A percentile compares a stretch with the other conserved stretches of the same genome.
Conservation (phyloP, 768 basidiomycete genomes). For the Phylloporus rhodoxanthus region DNA sequence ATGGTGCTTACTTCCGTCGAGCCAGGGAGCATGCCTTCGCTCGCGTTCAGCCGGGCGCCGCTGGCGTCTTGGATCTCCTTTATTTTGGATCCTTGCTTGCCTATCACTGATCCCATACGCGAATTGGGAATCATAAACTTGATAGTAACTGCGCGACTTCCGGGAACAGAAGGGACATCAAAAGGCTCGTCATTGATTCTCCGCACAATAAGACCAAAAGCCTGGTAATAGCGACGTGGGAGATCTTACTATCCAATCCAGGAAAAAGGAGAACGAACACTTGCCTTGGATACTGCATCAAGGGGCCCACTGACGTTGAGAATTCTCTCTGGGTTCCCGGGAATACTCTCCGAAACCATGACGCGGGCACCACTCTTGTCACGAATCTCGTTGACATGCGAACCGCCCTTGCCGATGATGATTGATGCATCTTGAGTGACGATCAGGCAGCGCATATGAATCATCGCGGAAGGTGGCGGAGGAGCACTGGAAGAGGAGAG, state of each 20-base stretch:
- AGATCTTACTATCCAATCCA: not conserved
- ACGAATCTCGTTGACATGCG: slow-evolving; percentile 96
- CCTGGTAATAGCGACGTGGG: slow-evolving; percentile 42
- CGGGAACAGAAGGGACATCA: slow-evolving; percentile 94
- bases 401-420: slow-evolving; percentile 94
- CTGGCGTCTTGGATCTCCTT: slow-evolving; percentile 99
- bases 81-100: slow-evolving; percentile 95
- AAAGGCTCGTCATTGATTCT: slow-evolving; percentile 99
- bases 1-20: slow-evolving; percentile 82
- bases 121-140: slow-evolving; percentile 99
- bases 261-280: slow-evolving; percentile 16
- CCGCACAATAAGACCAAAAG: slow-evolving; percentile 96
- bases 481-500: slow-evolving; percentile 44
- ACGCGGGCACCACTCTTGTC: slow-evolving; percentile 96
- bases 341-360: slow-evolving; percentile 97
- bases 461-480: slow-evolving; percentile 69
- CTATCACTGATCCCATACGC: slow-evolving; percentile 98
- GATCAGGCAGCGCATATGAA: slow-evolving; percentile 97
- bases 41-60: slow-evolving; percentile 92
- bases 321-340: slow-evolving; percentile 98
- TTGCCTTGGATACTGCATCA: slow-evolving; percentile 96
- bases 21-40: slow-evolving; percentile 96
- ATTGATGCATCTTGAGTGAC: slow-evolving; percentile 99
- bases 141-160: slow-evolving; percentile 97
- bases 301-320: slow-evolving; percentile 93